Evolutionary conservation across 169 alveolate genomes (phyloP).

Genomic region (Eimeria acervulina): DNA sequence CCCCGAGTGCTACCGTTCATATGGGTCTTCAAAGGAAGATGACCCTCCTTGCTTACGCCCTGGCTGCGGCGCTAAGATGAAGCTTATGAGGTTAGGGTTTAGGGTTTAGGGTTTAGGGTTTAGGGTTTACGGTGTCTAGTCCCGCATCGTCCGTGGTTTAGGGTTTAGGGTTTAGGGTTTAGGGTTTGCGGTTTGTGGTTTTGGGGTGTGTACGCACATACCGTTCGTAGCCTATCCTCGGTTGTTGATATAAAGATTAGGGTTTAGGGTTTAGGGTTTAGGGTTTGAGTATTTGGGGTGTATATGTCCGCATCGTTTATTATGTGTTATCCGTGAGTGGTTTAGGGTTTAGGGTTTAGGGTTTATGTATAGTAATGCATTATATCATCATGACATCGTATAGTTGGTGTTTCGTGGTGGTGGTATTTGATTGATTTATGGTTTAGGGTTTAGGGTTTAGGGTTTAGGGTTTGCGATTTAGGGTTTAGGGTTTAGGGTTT

Average conservation of each 20-base stretch:
- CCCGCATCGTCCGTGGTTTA: too few species aligned
- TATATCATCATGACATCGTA: too few species aligned
- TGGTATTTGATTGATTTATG: too few species aligned
- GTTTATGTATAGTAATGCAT: too few species aligned
- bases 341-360: constrained; percentile 12
- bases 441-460: constrained; percentile 6
- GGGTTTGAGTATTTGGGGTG: not conserved
- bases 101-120: constrained; percentile 29
- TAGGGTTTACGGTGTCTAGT: constrained; percentile 3
- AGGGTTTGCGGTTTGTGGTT: too few species aligned
- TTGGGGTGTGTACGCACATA: too few species aligned
- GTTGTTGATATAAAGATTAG: too few species aligned
- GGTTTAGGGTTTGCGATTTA: not conserved
- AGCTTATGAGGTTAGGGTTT: constrained; percentile 85
- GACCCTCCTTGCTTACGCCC: constrained; percentile 95
- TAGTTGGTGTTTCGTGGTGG: too few species aligned
- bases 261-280: not conserved
- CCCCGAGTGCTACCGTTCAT: constrained; percentile 97
- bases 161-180: constrained; percentile 40
- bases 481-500: constrained; percentile 23
- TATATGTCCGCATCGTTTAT: constrained; percentile 98
- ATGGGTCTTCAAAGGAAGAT: constrained; percentile 96
- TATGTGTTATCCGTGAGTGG: not conserved
- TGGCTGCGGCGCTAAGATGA: constrained; percentile 92
- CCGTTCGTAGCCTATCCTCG: too few species aligned